phyloP scores from a whole-genome alignment of 2,329 filamentous ascomycete species.

The Penicillium sp. region DNA sequence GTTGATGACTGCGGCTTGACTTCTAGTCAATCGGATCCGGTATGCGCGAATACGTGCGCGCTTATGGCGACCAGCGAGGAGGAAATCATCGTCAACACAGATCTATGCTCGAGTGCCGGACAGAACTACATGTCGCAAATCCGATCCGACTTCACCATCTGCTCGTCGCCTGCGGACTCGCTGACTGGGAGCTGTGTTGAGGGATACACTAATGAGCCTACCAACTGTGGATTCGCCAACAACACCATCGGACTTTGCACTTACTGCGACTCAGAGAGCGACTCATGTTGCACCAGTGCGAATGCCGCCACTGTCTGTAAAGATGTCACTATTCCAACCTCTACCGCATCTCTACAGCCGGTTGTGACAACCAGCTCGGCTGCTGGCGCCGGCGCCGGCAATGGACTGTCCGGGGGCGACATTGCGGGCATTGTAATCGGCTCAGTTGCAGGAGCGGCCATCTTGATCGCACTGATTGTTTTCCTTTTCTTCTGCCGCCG shows the following conservation, averaged over 20 bases:
- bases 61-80: constrained; percentile 71
- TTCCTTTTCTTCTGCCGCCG: constrained; percentile 58
- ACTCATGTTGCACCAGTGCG: constrained; percentile 88
- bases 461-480: constrained; percentile 66
- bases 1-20: constrained; percentile 67
- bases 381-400: constrained; percentile 34
- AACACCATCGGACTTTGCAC: constrained; percentile 75
- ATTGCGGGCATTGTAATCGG: constrained; percentile 92
- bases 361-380: constrained; percentile 63
- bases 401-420: constrained; percentile 72
- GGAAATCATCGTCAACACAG: constrained; percentile 70
- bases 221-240: constrained; percentile 80
- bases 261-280: constrained; percentile 82
- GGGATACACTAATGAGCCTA: constrained; percentile 75
- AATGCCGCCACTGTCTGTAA: constrained; percentile 71
- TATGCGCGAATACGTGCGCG: constrained; percentile 90
- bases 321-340: constrained; percentile 71
- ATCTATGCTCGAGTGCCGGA: constrained; percentile 68
- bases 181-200: constrained; percentile 73
- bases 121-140: constrained; percentile 72
- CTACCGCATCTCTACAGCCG: constrained; percentile 59
- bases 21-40: constrained; percentile 63
- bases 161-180: constrained; percentile 76
- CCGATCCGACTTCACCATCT: constrained; percentile 87
- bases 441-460: constrained; percentile 65